Percentiles rank a stretch among this genome's conserved stretches.
These are phyloP conservation scores for Ustulina deusta DNA, from an alignment of 2,329 filamentous ascomycete genomes.

Conservation along the genomic window DNA sequence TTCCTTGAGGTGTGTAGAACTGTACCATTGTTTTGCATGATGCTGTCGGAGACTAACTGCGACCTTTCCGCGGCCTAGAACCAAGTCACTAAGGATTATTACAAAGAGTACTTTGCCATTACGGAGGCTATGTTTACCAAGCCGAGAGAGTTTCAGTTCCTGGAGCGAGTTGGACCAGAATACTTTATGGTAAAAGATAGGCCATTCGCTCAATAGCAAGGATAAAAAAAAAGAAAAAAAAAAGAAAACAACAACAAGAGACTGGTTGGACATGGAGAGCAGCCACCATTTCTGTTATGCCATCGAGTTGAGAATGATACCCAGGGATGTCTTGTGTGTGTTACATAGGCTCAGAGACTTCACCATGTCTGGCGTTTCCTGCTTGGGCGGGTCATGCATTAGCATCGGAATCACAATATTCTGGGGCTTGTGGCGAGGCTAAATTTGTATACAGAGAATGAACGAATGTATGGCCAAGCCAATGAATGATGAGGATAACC, in stretches of 20 bases:
- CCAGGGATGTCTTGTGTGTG: constrained; percentile 18
- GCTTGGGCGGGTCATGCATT: constrained; percentile 19
- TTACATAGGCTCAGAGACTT: constrained; percentile 14
- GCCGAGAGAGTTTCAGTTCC: constrained; percentile 52
- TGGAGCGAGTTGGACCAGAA: constrained; percentile 44
- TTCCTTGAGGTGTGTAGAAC: constrained; percentile 42
- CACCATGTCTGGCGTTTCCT: constrained; percentile 18
- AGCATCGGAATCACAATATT: constrained; percentile 17
- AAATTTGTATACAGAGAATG: constrained; percentile 43
- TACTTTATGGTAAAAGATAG: constrained; percentile 45
- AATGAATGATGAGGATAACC: constrained; percentile 22
- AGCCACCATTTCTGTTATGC: constrained; percentile 5
- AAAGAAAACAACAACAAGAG: not conserved
- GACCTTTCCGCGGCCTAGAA: constrained; percentile 38
- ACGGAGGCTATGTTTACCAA: constrained; percentile 57
- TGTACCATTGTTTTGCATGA: not conserved
- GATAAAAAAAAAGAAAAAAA: not conserved
- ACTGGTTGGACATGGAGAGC: not conserved
- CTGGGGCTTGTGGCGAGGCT: constrained; percentile 27
- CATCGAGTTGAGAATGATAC: constrained; percentile 27
- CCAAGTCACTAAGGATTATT: constrained; percentile 57
- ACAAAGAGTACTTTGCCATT: constrained; percentile 54
- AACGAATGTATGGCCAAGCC: constrained; percentile 43
- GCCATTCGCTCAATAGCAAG: constrained; percentile 27
- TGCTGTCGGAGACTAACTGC: constrained; percentile 13